Evolutionary conservation across 108 stramenopile species (phyloP).

Genomic region (Fragilaria radians): DNA sequence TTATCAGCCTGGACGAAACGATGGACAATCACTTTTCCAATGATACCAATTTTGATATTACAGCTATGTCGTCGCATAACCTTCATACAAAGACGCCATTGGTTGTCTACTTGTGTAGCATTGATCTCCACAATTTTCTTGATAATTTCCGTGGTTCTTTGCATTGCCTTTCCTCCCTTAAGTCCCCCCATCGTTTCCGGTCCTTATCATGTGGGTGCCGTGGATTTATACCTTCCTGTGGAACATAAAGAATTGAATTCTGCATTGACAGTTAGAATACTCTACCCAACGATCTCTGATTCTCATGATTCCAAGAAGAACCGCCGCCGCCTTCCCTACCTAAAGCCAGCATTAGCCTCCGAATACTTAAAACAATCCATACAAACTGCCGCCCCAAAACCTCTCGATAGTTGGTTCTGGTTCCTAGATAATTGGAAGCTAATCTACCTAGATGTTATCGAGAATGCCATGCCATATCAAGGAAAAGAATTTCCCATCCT

Average conservation of each 20-base stretch:
- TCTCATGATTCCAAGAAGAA: constrained; percentile 8
- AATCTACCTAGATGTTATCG: constrained; percentile 1
- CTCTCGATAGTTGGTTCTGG: constrained; percentile 27
- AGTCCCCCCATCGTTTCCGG: constrained; percentile 23
- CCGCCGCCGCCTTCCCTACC: constrained; percentile 32
- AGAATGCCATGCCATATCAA: constrained; percentile 7
- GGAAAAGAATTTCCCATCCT: constrained; percentile 27
- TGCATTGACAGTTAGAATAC: constrained; percentile 34
- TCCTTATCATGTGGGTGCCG: constrained; percentile 40
- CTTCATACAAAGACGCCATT: background rate
- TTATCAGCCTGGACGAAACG: constrained; percentile 40
- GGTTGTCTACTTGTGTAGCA: constrained; percentile 6
- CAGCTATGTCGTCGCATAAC: constrained; percentile 15
- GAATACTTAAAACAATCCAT: constrained; percentile 35
- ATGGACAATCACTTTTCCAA: constrained; percentile 53
- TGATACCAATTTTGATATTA: constrained; percentile 38
- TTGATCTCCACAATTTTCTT: constrained; percentile 16
- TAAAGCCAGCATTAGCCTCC: constrained; percentile 13
- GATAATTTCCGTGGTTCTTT: constrained; percentile 9
- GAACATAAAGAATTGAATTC: constrained; percentile 14
- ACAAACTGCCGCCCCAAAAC: constrained; percentile 33
- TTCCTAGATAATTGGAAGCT: constrained; percentile 44
- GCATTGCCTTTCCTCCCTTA: constrained; percentile 42
- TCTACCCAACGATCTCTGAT: constrained; percentile 53
- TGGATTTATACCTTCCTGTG: constrained; percentile 39